Evolutionary conservation across 2,329 filamentous ascomycete species (phyloP).

Genomic region (Epichloe typhina): DNA sequence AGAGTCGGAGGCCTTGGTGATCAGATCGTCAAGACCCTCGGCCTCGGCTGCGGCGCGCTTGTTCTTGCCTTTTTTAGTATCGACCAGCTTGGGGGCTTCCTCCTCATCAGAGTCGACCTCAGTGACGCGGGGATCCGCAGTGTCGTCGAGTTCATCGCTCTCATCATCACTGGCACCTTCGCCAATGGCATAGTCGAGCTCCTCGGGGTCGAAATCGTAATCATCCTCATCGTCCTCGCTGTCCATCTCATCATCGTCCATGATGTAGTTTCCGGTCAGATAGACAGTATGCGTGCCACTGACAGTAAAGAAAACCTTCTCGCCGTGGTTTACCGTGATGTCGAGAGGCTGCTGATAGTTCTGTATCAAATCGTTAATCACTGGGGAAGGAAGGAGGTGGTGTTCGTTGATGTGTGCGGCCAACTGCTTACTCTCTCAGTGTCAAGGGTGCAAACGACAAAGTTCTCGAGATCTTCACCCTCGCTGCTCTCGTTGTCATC

Average conservation of each 20-base stretch:
- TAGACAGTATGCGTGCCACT: slow-evolving; percentile 80
- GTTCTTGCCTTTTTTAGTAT: slow-evolving; percentile 66
- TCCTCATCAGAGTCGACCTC: slow-evolving; percentile 76
- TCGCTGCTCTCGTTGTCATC: slow-evolving; percentile 50
- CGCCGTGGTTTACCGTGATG: slow-evolving; percentile 78
- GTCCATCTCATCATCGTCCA: slow-evolving; percentile 52
- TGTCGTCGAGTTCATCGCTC: slow-evolving; percentile 63
- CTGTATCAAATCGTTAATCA: slow-evolving; percentile 35
- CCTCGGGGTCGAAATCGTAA: slow-evolving; percentile 71
- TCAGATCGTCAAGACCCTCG: slow-evolving; percentile 69
- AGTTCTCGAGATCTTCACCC: slow-evolving; percentile 65
- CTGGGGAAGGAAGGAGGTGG: background rate
- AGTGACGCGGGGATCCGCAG: slow-evolving; percentile 68
- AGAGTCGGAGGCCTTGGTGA: slow-evolving; percentile 59
- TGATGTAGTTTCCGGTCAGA: slow-evolving; percentile 92
- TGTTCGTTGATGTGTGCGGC: background rate
- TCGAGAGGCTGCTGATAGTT: slow-evolving; percentile 92
- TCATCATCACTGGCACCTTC: slow-evolving; percentile 63
- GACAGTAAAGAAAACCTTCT: slow-evolving; percentile 86
- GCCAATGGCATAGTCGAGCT: slow-evolving; percentile 58
- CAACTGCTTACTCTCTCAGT: slow-evolving; percentile 60
- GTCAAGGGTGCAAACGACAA: slow-evolving; percentile 91
- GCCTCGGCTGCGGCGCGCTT: slow-evolving; percentile 76
- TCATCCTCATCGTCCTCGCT: slow-evolving; percentile 49
- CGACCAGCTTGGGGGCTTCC: slow-evolving; percentile 47